Percentiles rank a stretch among this genome's conserved stretches.
These are phyloP conservation scores for Ophiostoma quercus DNA, from an alignment of 2,329 filamentous ascomycete genomes.

Conservation along the genomic window DNA sequence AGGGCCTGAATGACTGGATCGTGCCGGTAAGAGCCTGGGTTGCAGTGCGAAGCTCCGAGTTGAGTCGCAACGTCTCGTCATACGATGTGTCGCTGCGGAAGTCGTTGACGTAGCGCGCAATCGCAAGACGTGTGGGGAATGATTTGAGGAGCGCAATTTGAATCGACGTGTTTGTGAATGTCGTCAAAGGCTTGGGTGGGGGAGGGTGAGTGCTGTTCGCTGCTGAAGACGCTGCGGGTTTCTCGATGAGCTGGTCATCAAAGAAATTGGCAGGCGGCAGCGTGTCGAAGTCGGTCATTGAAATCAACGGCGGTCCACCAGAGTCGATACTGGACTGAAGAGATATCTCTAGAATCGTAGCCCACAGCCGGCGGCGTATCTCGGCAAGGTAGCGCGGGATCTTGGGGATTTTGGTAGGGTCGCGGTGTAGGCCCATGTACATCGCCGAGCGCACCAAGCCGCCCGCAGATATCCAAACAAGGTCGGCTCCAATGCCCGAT, in stretches of 20 bases:
- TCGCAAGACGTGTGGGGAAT: conserved; percentile 40
- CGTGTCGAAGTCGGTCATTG: conserved; percentile 45
- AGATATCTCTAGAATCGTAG: conserved; percentile 41
- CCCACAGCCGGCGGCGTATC: conserved; percentile 41
- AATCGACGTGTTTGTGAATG: conserved; percentile 46
- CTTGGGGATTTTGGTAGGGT: conserved; percentile 39
- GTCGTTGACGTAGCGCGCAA: conserved; percentile 45
- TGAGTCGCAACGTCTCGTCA: conserved; percentile 44
- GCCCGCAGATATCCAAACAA: conserved; percentile 46
- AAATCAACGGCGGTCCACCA: conserved; percentile 44
- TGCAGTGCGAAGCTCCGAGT: conserved; percentile 41
- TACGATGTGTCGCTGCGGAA: conserved; percentile 42
- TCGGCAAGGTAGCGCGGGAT: conserved; percentile 38
- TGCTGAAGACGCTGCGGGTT: conserved; percentile 24
- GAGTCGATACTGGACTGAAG: conserved; percentile 43
- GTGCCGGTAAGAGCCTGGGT: conserved; percentile 36
- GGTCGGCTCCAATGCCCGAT: conserved; percentile 39
- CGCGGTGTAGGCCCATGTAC: conserved; percentile 48
- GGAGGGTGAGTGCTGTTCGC: conserved; percentile 23
- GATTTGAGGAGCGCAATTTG: conserved; percentile 44
- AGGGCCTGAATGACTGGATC: conserved; percentile 31
- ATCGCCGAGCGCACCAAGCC: conserved; percentile 43
- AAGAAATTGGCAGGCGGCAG: conserved; percentile 45
- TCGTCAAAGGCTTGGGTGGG: conserved; percentile 33
- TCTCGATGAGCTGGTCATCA: conserved; percentile 43